Evolutionary conservation across 1,139 yeast species (phyloP), one percentile per base, ranked within the genome.

Genomic region (Hemisphaericaspora subhashii): DNA sequence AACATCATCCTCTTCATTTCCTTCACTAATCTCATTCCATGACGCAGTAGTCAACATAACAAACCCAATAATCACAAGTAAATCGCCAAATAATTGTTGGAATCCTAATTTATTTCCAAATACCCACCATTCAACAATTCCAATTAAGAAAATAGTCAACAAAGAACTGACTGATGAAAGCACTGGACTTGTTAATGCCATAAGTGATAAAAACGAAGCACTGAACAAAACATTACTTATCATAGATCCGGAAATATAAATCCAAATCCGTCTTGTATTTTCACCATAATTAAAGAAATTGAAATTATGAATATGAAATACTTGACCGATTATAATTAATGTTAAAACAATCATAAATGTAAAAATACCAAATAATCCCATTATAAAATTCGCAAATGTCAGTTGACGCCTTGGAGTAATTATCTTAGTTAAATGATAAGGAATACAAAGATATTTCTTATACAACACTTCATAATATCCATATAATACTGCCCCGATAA

Each of bases 151-250:
- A 15, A 89, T 88, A 0, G 95, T 86, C 38, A 86, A 68, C 42
- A 88, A 63, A 0, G 95, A 81, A 29, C 92, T 83, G 9, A 88
- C 96, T 0, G 92, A 81, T 1, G 95, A 84, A 37, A 88, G 69
- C 2, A 88, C 95, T 0, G 96, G 96, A 12, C 86, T 81, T 0
- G 96, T 88, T 43, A 88, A 72, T 1, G 95, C 83, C 85, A 87
- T 86, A 47, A 88, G 67, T 2, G 89, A 76, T 45, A 88, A 70
- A 52, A 88, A 86, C 31, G 85, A 71, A 3, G 86, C 85, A 33
- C 88, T 82, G 56, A 86, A 88, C 1, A 77, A 51, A 48, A 86
- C 67, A 56, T 88, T 88, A 14, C 85, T 73, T 1, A 78, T 46
- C 1, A 85, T 68, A 3, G 83, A 79, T 6, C 81, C 66, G 1